Evolutionary conservation across 805 yeast species (phyloP), one percentile per base, ranked within the genome.

Genomic region (Lipomyces japonicus): DNA sequence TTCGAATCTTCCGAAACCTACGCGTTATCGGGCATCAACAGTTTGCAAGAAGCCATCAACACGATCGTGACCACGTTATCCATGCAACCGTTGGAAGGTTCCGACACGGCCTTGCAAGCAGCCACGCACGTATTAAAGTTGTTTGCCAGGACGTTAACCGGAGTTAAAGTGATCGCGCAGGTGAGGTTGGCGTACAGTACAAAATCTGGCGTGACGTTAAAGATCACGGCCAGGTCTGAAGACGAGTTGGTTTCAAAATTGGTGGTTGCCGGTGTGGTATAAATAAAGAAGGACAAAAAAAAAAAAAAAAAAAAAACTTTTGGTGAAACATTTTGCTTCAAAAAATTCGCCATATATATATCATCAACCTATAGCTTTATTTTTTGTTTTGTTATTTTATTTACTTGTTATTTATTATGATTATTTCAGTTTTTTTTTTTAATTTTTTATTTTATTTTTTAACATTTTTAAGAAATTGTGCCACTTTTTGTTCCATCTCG

Each of bases 41-140:
- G 65, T 12, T 63, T 84, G 44, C 77, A 75, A 58, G 86, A 79
- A 41, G 77, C 80, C 38, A 84, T 82, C 37, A 70, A 70, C 25
- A 77, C 75, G 57, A 70, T 90, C 46, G 68, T 76, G 46, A 64
- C 65, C 34, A 69, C 70, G 26, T 76, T 88, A 56, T 76, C 81
- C 35, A 76, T 86, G 76, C 70, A 78, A 72, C 81, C 96, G 30
- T 72, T 86, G 62, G 95, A 86, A 56, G 83, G 84, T 37, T 73
- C 84, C 2, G 93, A 85, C 56, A 67, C 69, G 48, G 86, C 86
- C 21, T 76, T 79, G 34, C 68, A 71, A 47, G 75, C 62, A 40
- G 67, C 72, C 5, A 63, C 76, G 19, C 97, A 90, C 66, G 73
- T 79, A 10, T 75, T 93, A 71, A 89, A 88, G 71, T 71, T 89